phyloP scores from a whole-genome alignment of 306 rosid species.

The Comarum palustre region DNA sequence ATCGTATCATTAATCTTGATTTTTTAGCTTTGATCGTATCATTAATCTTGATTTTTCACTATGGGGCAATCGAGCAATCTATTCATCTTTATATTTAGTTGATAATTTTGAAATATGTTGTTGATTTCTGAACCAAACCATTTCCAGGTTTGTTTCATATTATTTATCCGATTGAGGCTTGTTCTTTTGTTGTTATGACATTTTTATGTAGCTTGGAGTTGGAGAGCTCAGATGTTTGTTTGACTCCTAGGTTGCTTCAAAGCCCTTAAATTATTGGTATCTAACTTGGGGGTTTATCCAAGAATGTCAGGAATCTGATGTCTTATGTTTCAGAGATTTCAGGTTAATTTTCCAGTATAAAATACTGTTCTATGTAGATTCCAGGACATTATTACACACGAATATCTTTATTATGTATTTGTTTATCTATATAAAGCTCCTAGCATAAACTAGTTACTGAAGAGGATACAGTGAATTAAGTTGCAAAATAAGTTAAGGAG shows the following conservation, averaged over 20 bases:
- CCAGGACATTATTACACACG: not conserved
- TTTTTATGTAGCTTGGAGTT: slow-evolving; percentile 7
- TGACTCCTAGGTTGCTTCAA: slow-evolving; percentile 5
- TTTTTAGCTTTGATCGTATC: not conserved
- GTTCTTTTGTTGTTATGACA: not conserved
- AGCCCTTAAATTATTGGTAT: not conserved
- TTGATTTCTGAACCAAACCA: not conserved
- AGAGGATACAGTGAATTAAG: not conserved
- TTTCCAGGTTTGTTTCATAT: not conserved
- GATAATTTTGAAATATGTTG: not conserved
- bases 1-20: too few species aligned
- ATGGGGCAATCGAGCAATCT: not conserved
- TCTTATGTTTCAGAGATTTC: slow-evolving; percentile 14
- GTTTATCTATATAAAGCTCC: not conserved
- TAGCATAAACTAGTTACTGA: not conserved
- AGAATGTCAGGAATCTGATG: slow-evolving; percentile 27
- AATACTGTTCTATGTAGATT: not conserved
- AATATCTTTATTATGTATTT: not conserved
- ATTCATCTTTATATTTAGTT: not conserved
- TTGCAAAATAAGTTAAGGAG: not conserved
- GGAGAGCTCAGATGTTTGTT: slow-evolving; percentile 19
- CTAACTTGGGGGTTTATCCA: not conserved
- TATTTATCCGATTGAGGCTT: not conserved
- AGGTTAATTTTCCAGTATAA: not conserved
- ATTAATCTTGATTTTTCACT: not conserved